A percentile compares a stretch with the other conserved stretches of the same genome.
Evolutionary conservation across 2,329 filamentous ascomycete species (phyloP).

Genomic region (Trichoderma asperellum): DNA sequence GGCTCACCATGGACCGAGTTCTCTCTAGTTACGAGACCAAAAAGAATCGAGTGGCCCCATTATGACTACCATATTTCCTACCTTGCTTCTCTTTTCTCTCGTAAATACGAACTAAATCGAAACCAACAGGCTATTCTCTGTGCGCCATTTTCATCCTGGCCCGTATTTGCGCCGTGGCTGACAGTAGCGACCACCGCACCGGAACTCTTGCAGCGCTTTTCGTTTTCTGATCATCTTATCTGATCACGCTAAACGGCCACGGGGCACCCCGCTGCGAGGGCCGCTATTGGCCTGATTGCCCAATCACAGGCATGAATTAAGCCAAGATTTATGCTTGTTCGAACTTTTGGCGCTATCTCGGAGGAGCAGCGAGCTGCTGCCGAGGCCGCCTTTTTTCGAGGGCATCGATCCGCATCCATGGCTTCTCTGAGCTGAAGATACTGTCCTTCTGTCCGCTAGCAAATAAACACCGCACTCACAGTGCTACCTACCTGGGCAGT

Average conservation of each 20-base stretch:
- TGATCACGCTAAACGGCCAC: conserved; percentile 20
- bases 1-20: neutral
- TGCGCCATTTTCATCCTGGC: conserved; percentile 9
- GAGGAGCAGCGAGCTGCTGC: neutral
- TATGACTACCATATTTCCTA: neutral
- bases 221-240: conserved; percentile 20
- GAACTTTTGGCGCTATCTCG: neutral
- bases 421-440: neutral
- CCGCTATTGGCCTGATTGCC: neutral
- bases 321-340: conserved; percentile 19
- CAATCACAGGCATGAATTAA: conserved; percentile 5
- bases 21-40: neutral
- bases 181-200: neutral
- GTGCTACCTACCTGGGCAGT: neutral
- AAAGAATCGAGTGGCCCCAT: neutral
- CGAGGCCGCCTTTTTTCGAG: neutral
- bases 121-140: conserved; percentile 5
- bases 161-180: neutral
- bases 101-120: neutral
- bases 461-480: conserved; percentile 15
- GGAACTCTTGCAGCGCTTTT: neutral
- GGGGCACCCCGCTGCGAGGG: neutral
- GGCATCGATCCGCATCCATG: neutral
- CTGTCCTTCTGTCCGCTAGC: neutral
- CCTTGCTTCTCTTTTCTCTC: neutral